phyloP scores from a whole-genome alignment of 140 eudicot genomes.

The Erigeron philadelphicus region DNA sequence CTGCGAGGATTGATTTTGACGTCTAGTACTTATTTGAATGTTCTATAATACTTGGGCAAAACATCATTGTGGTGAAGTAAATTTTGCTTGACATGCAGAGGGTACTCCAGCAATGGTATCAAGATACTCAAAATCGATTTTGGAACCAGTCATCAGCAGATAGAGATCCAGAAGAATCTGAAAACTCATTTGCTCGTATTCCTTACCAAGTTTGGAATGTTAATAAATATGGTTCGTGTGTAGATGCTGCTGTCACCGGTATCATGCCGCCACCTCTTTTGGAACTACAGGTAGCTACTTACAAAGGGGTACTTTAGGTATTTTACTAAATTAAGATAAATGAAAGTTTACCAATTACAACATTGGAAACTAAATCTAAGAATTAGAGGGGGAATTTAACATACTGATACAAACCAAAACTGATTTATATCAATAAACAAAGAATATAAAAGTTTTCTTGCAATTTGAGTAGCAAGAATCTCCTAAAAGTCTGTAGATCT shows the following conservation, averaged over 20 bases:
- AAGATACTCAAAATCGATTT: conserved; percentile 46
- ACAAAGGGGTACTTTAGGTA: background rate
- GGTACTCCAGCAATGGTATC: conserved; percentile 69
- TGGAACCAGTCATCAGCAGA: conserved; percentile 52
- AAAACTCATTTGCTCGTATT: conserved; percentile 39
- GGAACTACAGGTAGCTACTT: conserved; percentile 64
- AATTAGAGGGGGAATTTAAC: background rate
- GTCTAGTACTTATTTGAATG: conserved; percentile 8
- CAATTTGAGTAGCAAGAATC: no score
- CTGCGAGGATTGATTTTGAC: background rate
- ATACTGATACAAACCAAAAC: no score
- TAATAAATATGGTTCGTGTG: conserved; percentile 75
- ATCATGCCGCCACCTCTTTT: conserved; percentile 93
- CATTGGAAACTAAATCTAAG: background rate
- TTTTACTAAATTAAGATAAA: background rate
- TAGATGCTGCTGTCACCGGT: conserved; percentile 94
- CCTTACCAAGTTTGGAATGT: conserved; percentile 97
- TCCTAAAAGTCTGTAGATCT: no score
- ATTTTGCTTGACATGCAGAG: conserved; percentile 46
- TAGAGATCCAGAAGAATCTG: conserved; percentile 43
- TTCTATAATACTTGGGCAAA: conserved; percentile 16
- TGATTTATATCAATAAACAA: no score
- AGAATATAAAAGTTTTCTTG: no score
- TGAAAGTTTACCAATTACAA: background rate
- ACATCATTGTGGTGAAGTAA: conserved; percentile 24